These are phyloP conservation scores for Aquilaria agallochum DNA, from an alignment of 441 rosid species.

Conservation along the genomic window DNA sequence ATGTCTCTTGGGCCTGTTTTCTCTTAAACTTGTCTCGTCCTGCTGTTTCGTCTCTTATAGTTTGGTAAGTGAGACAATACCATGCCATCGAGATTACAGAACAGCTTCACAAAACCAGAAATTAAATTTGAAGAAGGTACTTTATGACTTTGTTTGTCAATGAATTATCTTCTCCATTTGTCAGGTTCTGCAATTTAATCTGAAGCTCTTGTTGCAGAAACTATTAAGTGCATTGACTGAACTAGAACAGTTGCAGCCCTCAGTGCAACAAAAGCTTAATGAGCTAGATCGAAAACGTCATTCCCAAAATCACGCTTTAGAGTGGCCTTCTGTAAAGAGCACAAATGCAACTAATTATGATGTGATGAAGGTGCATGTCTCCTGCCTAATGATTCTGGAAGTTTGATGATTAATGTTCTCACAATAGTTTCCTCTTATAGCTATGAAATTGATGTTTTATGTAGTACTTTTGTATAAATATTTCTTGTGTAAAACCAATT, in stretches of 20 bases:
- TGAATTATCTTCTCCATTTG: conserved; percentile 6
- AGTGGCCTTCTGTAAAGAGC: conserved; percentile 43
- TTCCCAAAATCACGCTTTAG: conserved; percentile 39
- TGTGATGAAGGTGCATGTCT: conserved; percentile 49
- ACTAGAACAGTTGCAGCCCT: conserved; percentile 85
- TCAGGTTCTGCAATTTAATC: conserved; percentile 21
- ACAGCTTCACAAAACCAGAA: conserved; percentile 45
- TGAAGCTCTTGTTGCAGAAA: conserved; percentile 44
- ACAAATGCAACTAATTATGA: conserved; percentile 35
- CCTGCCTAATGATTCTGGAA: conserved; percentile 10
- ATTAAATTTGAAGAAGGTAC: conserved; percentile 60
- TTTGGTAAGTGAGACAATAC: conserved; percentile 93
- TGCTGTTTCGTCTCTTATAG: conserved; percentile 40
- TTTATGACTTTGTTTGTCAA: neutral
- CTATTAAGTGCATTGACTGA: conserved; percentile 64
- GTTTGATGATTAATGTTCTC: conserved; percentile 6
- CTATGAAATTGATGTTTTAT: too few species aligned
- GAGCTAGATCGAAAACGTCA: conserved; percentile 48
- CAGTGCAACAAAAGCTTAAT: conserved; percentile 55
- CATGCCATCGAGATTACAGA: conserved; percentile 79
- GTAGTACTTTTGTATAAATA: too few species aligned
- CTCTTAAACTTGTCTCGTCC: conserved; percentile 6
- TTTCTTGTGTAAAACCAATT: too few species aligned
- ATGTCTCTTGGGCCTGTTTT: neutral
- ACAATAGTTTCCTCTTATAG: conserved; percentile 4